Evolutionary conservation across 169 alveolate species (phyloP), one percentile per base, ranked within the genome.

Genomic region (Fabrea salina): DNA sequence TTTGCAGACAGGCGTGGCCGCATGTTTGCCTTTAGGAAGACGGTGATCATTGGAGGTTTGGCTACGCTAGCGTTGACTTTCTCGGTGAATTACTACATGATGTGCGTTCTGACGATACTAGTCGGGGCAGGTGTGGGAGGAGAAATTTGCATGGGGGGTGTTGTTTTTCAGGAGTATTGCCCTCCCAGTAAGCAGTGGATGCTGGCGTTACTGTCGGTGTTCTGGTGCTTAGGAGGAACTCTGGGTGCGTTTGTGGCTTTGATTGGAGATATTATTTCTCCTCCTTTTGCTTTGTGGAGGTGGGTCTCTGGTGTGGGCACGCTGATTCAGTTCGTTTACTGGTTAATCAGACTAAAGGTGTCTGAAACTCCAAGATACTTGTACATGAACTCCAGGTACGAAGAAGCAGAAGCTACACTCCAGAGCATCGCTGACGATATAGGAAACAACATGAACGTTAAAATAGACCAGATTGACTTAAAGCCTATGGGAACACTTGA

Each of bases 141-240:
- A 39, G 76, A 66, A 2, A 51, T 66, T 11, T 19, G 27, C 19
- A n/a, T 66, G 5, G 76, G 56, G n/a, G 76, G 64, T 41, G 40
- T 30, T 32, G 30, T 66, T 19, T 41, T 66, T 39, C 19, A 13
- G 8, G 64, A 66, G 6, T 66, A 22, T 41, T 66, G 64, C n/a
- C 76, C 76, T 22, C 51, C 58, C n/a, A 37, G 27, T 25, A 66
- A 66, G n/a, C 16, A 27, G 54, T 32, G 30, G 6, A 2, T 5
- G 51, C 30, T 66, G 39, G 37, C 64, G 16, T 1, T 5, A 16
- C 49, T 61, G 25, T 25, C 56, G n/a, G 13, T 61, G 11, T 11
- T 27, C 1, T 61, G 75, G 75, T n/a, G 75, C 1, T n/a, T 61
- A 16, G 75, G 75, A 61, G 75, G 75, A 61, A 27, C 56, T 0